Conservation (phyloP, 768 basidiomycete species). For the Tylopilus plumbeoviolaceoides region DNA sequence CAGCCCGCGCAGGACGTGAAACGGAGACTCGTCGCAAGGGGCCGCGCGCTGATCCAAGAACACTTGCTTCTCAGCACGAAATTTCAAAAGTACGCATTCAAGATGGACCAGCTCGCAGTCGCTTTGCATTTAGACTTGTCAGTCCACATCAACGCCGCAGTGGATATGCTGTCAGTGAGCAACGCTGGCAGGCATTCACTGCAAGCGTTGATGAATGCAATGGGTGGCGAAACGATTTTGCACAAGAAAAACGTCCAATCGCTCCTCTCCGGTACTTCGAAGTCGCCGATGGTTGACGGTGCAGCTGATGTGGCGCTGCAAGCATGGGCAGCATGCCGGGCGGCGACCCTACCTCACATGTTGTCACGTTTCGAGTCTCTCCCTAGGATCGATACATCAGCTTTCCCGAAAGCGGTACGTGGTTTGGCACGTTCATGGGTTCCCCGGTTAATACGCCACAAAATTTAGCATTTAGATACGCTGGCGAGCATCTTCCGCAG, state of each 20-base stretch:
- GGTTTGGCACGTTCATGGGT: too few relatives aligned
- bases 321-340: slow-evolving; percentile 15
- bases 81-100: slow-evolving; percentile 37
- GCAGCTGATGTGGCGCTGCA: slow-evolving; percentile 7
- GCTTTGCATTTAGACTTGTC: slow-evolving; percentile 39
- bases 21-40: not conserved
- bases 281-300: slow-evolving; percentile 2
- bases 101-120: slow-evolving; percentile 43
- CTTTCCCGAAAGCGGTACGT: too few relatives aligned
- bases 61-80: slow-evolving; percentile 30
- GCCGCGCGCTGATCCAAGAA: slow-evolving; percentile 27
- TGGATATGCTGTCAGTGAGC: slow-evolving; percentile 40
- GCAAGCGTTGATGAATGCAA: slow-evolving; percentile 30
- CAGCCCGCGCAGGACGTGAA: slow-evolving; percentile 1
- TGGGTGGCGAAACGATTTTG: slow-evolving; percentile 37
- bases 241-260: slow-evolving; percentile 22
- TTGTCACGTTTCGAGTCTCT: too few relatives aligned
- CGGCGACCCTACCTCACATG: too few relatives aligned
- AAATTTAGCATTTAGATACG: too few relatives aligned
- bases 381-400: too few relatives aligned
- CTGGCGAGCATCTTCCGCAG: too few relatives aligned
- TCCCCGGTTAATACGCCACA: too few relatives aligned
- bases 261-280: slow-evolving; percentile 27
- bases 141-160: slow-evolving; percentile 31
- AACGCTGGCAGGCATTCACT: slow-evolving; percentile 28